A percentile compares a stretch with the other conserved stretches of the same genome.
phyloP scores from a whole-genome alignment of 83 land plant species.

The Thuja plicata region DNA sequence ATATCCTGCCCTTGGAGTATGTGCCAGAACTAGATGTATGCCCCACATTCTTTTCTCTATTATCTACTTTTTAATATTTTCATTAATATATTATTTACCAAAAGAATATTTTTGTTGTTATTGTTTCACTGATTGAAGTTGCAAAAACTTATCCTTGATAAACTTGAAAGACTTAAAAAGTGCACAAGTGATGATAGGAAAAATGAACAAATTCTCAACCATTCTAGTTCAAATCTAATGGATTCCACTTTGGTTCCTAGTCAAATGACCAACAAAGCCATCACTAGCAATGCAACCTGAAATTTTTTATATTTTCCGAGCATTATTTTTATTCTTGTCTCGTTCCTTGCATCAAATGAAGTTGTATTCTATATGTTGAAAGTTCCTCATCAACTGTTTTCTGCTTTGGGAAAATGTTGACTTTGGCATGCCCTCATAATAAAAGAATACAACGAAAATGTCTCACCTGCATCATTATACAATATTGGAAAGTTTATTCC shows the following conservation, averaged over 20 bases:
- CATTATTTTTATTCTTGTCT: conserved; percentile 32
- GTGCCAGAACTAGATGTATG: not conserved
- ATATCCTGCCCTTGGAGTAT: not conserved
- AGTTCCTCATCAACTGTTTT: conserved; percentile 41
- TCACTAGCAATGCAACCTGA: conserved; percentile 36
- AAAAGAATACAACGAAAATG: conserved; percentile 49
- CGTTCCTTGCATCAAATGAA: not conserved
- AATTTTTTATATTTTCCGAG: conserved; percentile 48
- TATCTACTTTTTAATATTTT: not conserved
- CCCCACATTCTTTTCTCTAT: not conserved
- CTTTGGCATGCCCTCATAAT: conserved; percentile 37
- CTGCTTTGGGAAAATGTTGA: conserved; percentile 30
- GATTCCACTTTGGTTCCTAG: no score
- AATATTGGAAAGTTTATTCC: not conserved
- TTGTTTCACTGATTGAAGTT: not conserved
- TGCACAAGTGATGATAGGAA: not conserved
- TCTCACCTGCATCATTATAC: conserved; percentile 28
- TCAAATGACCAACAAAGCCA: conserved; percentile 64
- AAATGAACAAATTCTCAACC: not conserved
- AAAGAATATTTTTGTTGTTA: not conserved
- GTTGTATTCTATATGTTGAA: conserved; percentile 33
- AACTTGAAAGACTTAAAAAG: not conserved
- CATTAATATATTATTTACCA: no score
- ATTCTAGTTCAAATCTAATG: not conserved
- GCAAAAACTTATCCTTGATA: not conserved